phyloP scores from a whole-genome alignment of 306 rosid species.

The Rubus parviflorus region DNA sequence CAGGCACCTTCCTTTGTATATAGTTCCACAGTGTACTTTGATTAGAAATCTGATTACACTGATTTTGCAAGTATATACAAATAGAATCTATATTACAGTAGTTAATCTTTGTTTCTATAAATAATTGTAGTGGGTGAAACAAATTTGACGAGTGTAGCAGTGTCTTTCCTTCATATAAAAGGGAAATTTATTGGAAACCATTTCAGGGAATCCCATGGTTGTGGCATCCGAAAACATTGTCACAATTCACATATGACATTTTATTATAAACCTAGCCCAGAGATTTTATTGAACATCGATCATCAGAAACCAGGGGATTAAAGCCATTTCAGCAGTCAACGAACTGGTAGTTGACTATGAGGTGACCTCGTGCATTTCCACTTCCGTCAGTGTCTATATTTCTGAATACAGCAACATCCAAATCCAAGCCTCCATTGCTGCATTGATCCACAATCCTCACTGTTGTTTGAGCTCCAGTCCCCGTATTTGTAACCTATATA shows the following conservation, averaged over 20 bases:
- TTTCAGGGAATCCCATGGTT: not conserved
- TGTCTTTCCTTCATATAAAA: not conserved
- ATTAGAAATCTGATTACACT: too few relatives aligned
- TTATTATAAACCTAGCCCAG: not conserved
- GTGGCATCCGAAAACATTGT: not conserved
- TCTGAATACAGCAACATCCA: slow-evolving; percentile 2
- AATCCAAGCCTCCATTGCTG: slow-evolving; percentile 51
- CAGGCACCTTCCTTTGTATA: slow-evolving; percentile 9
- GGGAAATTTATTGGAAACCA: not conserved
- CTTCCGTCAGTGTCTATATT: slow-evolving; percentile 20
- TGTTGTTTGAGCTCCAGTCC: slow-evolving; percentile 31
- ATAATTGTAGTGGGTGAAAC: not conserved
- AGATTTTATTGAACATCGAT: not conserved
- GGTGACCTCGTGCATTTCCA: slow-evolving; percentile 4
- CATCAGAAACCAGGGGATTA: not conserved
- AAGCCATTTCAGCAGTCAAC: slow-evolving; percentile 14
- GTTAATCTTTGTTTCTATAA: not conserved
- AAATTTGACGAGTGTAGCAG: not conserved
- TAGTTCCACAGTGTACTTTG: slow-evolving; percentile 3
- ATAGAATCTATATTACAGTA: not conserved
- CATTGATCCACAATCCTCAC: slow-evolving; percentile 69
- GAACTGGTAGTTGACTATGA: slow-evolving; percentile 24
- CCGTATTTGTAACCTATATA: slow-evolving; percentile 53
- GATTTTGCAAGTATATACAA: not conserved
- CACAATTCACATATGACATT: not conserved